phyloP scores from a whole-genome alignment of 345 rosid genomes.

The Eucalyptus tenuipes region DNA sequence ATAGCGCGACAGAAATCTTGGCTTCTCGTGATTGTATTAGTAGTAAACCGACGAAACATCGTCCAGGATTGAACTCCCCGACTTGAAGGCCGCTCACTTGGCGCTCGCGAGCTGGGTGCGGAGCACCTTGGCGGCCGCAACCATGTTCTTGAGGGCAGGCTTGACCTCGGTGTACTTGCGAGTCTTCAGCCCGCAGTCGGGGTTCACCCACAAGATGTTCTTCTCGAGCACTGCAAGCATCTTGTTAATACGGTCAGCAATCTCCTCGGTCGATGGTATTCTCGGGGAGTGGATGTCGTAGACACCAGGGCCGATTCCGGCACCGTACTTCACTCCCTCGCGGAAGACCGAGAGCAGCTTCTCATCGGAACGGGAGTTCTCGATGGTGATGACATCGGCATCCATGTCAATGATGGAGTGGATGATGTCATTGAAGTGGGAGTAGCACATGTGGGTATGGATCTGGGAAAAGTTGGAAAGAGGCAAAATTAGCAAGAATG shows the following conservation, averaged over 20 bases:
- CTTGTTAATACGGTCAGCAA: conserved; percentile 88
- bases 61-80: neutral
- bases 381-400: conserved; percentile 95
- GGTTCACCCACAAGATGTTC: conserved; percentile 96
- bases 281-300: conserved; percentile 97
- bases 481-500: neutral
- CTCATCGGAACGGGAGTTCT: conserved; percentile 98
- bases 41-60: neutral
- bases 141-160: conserved; percentile 89
- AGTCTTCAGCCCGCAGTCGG: conserved; percentile 95
- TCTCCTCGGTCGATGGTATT: conserved; percentile 87
- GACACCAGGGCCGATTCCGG: conserved; percentile 96
- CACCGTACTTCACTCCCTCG: conserved; percentile 94
- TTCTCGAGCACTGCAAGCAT: conserved; percentile 91
- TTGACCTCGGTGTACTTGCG: conserved; percentile 86
- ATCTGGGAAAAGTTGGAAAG: conserved; percentile 24
- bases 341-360: conserved; percentile 96
- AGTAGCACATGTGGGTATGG: conserved; percentile 99
- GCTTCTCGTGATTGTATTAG: neutral
- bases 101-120: conserved; percentile 79
- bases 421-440: conserved; percentile 95
- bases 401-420: conserved; percentile 98
- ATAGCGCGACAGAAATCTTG: neutral
- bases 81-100: conserved; percentile 31
- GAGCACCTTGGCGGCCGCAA: conserved; percentile 82